Percentiles rank a stretch among this genome's conserved stretches.
These are phyloP conservation scores for Echium plantagineum DNA, from an alignment of 257 asterid species.

Conservation along the genomic window DNA sequence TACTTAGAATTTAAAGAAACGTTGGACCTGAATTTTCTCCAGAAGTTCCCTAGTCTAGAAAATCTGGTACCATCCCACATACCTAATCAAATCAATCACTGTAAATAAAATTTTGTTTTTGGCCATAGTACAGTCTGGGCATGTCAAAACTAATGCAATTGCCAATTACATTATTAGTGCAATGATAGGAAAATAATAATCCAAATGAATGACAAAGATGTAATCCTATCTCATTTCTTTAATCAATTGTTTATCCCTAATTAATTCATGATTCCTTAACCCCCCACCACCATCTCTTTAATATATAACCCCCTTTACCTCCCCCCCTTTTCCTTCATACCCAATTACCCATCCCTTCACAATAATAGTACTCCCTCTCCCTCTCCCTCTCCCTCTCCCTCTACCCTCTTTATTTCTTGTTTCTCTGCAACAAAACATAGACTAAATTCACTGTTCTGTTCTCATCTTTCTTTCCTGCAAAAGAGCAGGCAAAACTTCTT, in stretches of 20 bases:
- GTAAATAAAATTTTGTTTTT: too few species aligned
- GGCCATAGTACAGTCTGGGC: conserved; percentile 8
- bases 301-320: conserved; percentile 28
- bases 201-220: conserved; percentile 56
- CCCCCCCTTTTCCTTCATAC: background rate
- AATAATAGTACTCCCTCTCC: background rate
- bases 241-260: conserved; percentile 14
- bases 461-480: background rate
- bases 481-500: background rate
- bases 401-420: background rate
- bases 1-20: too few species aligned
- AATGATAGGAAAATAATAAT: conserved; percentile 5
- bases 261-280: conserved; percentile 34
- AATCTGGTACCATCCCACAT: too few species aligned
- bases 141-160: conserved; percentile 13
- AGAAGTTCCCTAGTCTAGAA: too few species aligned
- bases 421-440: background rate
- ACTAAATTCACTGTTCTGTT: background rate
- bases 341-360: conserved; percentile 4
- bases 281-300: conserved; percentile 27
- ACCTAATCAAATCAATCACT: background rate
- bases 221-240: conserved; percentile 31
- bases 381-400: conserved; percentile 2
- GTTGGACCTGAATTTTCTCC: too few species aligned
- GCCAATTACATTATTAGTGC: background rate